A percentile compares a stretch with the other conserved stretches of the same genome.
These are phyloP conservation scores for Penicillium cataractarum DNA, from an alignment of 495 filamentous ascomycete genomes.

Conservation along the genomic window DNA sequence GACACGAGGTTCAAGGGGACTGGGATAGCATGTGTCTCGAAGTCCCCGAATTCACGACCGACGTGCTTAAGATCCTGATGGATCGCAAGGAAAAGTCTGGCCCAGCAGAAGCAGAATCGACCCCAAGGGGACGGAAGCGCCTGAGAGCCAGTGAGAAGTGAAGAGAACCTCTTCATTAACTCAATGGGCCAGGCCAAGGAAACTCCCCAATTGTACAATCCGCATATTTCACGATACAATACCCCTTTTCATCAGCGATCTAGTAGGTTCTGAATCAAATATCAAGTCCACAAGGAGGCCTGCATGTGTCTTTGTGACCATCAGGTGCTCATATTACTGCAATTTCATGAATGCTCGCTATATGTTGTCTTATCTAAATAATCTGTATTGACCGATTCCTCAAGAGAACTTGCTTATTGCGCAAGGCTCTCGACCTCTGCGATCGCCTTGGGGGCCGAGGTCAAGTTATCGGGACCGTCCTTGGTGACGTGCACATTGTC, in stretches of 20 bases:
- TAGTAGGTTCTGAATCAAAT: neutral
- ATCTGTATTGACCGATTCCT: neutral
- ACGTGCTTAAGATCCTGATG: conserved; percentile 75
- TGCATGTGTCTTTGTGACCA: neutral
- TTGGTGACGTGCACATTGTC: conserved; percentile 79
- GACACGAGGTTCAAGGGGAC: conserved; percentile 80
- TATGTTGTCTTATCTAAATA: neutral
- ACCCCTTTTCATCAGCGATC: neutral
- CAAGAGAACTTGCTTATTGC: conserved; percentile 10
- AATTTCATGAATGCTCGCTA: neutral
- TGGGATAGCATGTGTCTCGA: conserved; percentile 83
- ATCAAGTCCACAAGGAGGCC: neutral
- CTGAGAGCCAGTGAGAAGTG: conserved; percentile 34
- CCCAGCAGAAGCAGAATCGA: conserved; percentile 33
- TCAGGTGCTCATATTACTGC: neutral
- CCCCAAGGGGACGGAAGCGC: conserved; percentile 37
- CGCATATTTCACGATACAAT: conserved; percentile 1
- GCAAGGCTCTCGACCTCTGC: conserved; percentile 66
- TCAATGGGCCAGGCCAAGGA: neutral
- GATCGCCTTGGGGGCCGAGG: conserved; percentile 71
- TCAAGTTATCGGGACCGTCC: conserved; percentile 78
- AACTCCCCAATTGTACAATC: conserved; percentile 8
- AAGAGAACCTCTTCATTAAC: neutral
- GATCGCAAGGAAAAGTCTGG: conserved; percentile 64
- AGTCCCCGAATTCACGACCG: conserved; percentile 87